These are phyloP conservation scores for Meripilus lineatus DNA, from an alignment of 1,284 basidiomycete genomes.

Conservation along the genomic window DNA sequence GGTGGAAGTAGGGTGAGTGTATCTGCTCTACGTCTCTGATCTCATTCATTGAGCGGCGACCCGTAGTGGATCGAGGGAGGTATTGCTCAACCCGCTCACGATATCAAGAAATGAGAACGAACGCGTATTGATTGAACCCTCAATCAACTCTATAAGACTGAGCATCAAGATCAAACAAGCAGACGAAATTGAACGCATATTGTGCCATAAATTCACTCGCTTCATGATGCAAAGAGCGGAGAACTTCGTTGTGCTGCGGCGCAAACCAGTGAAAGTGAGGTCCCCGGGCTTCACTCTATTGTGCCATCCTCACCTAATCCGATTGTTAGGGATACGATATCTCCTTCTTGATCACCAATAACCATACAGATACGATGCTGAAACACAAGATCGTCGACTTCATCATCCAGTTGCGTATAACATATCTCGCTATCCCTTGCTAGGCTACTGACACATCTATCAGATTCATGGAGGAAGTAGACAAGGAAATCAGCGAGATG, in stretches of 20 bases:
- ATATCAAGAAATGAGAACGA: constrained; percentile 98
- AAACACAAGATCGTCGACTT: constrained; percentile 99
- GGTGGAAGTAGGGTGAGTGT: constrained; percentile 74
- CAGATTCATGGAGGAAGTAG: constrained; percentile 98
- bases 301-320: background rate
- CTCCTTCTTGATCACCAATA: constrained; percentile 97
- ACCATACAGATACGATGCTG: constrained; percentile 95
- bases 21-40: background rate
- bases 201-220: constrained; percentile 98
- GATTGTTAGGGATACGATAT: constrained; percentile 89
- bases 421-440: constrained; percentile 6
- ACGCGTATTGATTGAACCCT: constrained; percentile 93
- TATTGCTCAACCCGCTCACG: constrained; percentile 86
- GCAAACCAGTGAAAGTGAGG: constrained; percentile 85
- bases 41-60: background rate
- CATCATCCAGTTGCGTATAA: constrained; percentile 80
- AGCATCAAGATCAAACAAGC: constrained; percentile 99
- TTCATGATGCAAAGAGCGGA: constrained; percentile 99
- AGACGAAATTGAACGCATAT: constrained; percentile 96
- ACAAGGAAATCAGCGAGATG: constrained; percentile 89
- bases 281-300: background rate
- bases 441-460: background rate
- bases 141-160: constrained; percentile 94
- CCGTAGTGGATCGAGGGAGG: constrained; percentile 84
- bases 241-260: constrained; percentile 91